Percentiles rank a stretch among this genome's conserved stretches.
phyloP scores from a whole-genome alignment of 2,329 filamentous ascomycete species.

The Colletotrichum zoysiae region DNA sequence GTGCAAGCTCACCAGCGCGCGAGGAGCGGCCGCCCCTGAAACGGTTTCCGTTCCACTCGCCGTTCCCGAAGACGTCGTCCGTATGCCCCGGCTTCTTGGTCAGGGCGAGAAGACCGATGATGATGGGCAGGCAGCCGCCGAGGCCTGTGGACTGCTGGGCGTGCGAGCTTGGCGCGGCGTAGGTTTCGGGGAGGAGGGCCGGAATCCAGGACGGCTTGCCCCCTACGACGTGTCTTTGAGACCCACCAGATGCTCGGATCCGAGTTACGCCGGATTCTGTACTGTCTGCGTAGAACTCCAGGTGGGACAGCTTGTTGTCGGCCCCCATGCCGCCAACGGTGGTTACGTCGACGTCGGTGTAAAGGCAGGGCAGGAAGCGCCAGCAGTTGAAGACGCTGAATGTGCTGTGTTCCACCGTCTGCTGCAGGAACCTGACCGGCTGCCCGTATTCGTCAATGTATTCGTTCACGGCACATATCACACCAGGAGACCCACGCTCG shows the following conservation, averaged over 20 bases:
- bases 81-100: conserved; percentile 14
- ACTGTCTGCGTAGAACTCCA: conserved; percentile 48
- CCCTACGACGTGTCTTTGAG: conserved; percentile 48
- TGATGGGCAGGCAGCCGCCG: conserved; percentile 53
- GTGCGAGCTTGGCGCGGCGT: conserved; percentile 41
- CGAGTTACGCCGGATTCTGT: conserved; percentile 37
- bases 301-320: conserved; percentile 45
- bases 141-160: conserved; percentile 49
- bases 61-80: conserved; percentile 25
- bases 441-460: neutral
- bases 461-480: neutral
- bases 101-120: conserved; percentile 57
- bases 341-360: conserved; percentile 7
- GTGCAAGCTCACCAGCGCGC: conserved; percentile 21
- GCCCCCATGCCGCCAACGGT: conserved; percentile 34
- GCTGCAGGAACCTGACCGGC: neutral
- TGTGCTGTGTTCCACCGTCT: conserved; percentile 2
- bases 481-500: conserved; percentile 32
- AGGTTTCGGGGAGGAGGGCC: conserved; percentile 51
- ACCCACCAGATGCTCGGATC: conserved; percentile 48
- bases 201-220: conserved; percentile 54
- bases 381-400: conserved; percentile 42
- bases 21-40: conserved; percentile 10
- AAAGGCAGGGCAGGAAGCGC: conserved; percentile 37
- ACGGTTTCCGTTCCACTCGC: conserved; percentile 32